phyloP scores from a whole-genome alignment of 495 filamentous ascomycete species.

The Xylaria nigripes region DNA sequence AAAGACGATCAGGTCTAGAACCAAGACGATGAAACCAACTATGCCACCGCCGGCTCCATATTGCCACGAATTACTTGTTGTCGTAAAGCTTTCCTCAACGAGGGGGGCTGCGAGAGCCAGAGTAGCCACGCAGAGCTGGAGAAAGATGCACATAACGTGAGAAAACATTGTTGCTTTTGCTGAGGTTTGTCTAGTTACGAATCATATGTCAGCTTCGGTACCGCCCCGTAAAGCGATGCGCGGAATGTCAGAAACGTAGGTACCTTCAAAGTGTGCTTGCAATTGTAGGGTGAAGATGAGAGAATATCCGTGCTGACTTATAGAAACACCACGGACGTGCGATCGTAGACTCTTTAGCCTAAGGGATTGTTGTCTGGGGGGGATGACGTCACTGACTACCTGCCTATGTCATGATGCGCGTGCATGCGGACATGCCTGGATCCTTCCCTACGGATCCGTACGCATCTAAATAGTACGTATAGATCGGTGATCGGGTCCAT shows the following conservation, averaged over 20 bases:
- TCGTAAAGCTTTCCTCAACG: constrained; percentile 12
- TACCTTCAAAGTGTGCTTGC: neutral
- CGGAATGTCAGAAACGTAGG: too few relatives aligned
- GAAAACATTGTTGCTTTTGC: constrained; percentile 18
- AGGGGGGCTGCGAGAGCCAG: constrained; percentile 34
- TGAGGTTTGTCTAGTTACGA: constrained; percentile 11
- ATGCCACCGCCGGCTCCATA: constrained; percentile 43
- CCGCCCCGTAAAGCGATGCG: neutral
- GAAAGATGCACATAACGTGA: constrained; percentile 24
- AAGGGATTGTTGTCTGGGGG: too few relatives aligned
- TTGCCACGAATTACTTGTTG: constrained; percentile 23
- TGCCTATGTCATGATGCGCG: neutral
- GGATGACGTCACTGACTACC: neutral
- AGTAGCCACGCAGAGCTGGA: constrained; percentile 35
- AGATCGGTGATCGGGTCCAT: too few relatives aligned
- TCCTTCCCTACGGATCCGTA: too few relatives aligned
- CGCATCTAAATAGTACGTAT: too few relatives aligned
- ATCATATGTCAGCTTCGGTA: constrained; percentile 39
- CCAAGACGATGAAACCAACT: constrained; percentile 39
- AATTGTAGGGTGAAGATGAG: neutral
- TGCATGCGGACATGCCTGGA: too few relatives aligned
- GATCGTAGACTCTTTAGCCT: too few relatives aligned
- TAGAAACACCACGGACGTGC: too few relatives aligned
- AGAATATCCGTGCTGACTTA: neutral
- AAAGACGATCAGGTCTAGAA: constrained; percentile 45